Evolutionary conservation across 805 yeast genomes (phyloP), one percentile per base, ranked within the genome.

Genomic region (Ogataea saltuana): DNA sequence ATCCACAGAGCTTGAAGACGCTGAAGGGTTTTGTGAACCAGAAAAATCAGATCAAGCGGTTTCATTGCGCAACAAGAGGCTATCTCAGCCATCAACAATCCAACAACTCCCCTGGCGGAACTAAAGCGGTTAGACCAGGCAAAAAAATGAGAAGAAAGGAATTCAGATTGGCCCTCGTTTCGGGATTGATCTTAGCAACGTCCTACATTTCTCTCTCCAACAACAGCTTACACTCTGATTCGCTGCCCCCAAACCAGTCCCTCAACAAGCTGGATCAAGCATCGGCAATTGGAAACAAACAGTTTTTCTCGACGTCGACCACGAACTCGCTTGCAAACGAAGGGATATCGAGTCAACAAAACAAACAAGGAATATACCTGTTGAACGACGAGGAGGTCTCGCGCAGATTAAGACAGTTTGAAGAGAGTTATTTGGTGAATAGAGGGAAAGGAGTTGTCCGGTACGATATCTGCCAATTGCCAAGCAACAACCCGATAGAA

Each of bases 401-500:
- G 35, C 67, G 72, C 22, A 75, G 78, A 46, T 70, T 90, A 50
- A 76, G 90, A 45, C 80, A 81, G 52, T 71, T 72, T 51, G 96
- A 91, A 60, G 93, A 90, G 63, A 81, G 91, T 49, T 87, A 83
- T 56, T 61, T 69, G 25, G 91, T 91, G 16, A 83, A 85, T 52
- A 74, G 97, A 45, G 90, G 91, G 10, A 83, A 85, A 48, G 98
- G 98, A 16, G 91, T 93, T 15, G 63, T 80, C 9, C 74, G 99
- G 44, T 91, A 89, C 59, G 99, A 93, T 61, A 76, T 88, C 20
- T 77, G 93, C 28, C 99, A 93, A 65, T 68, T 93, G 40, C 85
- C 97, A 7, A 84, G 95, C 33, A 93, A 93, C 63, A 81, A 85
- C 41, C 98, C 98, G 9, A 88, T 90, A 50, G 99, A 93, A 62